Base-by-base conservation (phyloP, 768 basidiomycete species). In the Calocybe indica region DNA sequence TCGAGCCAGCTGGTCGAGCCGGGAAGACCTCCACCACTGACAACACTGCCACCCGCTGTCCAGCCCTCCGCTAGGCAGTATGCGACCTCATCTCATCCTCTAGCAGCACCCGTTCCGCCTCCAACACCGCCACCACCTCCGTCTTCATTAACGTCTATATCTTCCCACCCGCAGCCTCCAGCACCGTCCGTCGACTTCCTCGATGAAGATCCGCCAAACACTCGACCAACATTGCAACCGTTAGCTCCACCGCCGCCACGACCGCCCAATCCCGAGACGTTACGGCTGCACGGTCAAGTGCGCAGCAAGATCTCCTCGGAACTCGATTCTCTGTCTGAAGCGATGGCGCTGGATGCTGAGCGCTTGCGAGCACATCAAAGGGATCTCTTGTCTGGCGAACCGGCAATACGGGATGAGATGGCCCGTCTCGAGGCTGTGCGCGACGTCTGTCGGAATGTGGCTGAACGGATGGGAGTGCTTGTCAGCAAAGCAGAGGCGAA, bases 401-500 rank as follows among this genome's bases (percentile, higher is more conserved):
- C 95, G 38, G 95, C 95, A 7, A 89, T 99, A 52, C 80, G 83
- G 45, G 96, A 99, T 68, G 96, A 99, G 70, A 95, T 92, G 89
- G 88, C 83, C 2, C 78, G 96, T 11, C 73, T 99, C 35, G 88
- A 90, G 68, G 95, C 94, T 14, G 96, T 99, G 22, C 74, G 85
- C 47, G 88, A 88, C 58, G 94, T 99, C 28, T 98, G 96, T 66
- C 76, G 72, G 55, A 80, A 75, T 46, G 93, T 94, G 36, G 79
- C 85, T 38, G 74, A 72, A 28, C 79, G 89, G 54, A 68, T 89
- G 53, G 75, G 73, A 39, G 75, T 60, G 44, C 78, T 81, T 6
- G 81, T 97, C 5, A 63, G 69, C 6, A 75, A 76, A 46, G 88
- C 79, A 12, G 88, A 94, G 60, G 69, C 75, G 46, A 84, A 88